phyloP scores from a whole-genome alignment of 148 eudicot species.

The Persicaria tinctoria region DNA sequence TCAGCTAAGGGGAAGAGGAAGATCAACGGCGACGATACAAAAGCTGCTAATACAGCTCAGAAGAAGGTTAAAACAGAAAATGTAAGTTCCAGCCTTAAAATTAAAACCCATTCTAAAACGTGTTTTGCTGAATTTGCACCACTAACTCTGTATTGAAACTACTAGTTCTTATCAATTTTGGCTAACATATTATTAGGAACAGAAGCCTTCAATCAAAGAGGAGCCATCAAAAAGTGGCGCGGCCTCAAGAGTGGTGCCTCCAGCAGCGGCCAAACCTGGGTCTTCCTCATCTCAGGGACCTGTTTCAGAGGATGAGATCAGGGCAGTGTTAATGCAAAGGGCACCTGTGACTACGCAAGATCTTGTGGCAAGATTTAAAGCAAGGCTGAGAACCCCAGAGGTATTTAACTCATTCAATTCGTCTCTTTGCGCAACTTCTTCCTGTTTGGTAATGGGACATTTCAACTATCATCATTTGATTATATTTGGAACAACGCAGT shows the following conservation, averaged over 20 bases:
- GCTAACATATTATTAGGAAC: conserved; percentile 35
- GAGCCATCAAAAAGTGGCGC: conserved; percentile 39
- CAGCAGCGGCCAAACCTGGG: conserved; percentile 33
- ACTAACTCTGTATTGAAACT: background rate
- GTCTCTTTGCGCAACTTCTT: background rate
- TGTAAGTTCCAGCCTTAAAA: conserved; percentile 29
- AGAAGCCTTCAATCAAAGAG: conserved; percentile 46
- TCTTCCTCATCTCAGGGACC: conserved; percentile 55
- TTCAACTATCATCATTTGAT: background rate
- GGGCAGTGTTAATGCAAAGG: conserved; percentile 62
- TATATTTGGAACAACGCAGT: background rate
- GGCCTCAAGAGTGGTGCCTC: conserved; percentile 33
- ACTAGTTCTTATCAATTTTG: conserved; percentile 14
- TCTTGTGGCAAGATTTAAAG: conserved; percentile 72
- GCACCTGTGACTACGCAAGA: conserved; percentile 78
- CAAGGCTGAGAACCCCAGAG: conserved; percentile 67
- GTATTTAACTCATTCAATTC: conserved; percentile 22
- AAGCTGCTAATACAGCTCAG: conserved; percentile 40
- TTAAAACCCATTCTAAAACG: background rate
- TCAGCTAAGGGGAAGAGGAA: conserved; percentile 91
- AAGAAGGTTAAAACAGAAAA: conserved; percentile 87
- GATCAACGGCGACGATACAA: conserved; percentile 52
- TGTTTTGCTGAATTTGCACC: background rate
- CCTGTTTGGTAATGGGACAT: background rate
- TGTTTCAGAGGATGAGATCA: conserved; percentile 89